A percentile compares a stretch with the other conserved stretches of the same genome.
Conservation (phyloP, 805 yeast species). For the Pichia deserticola region DNA sequence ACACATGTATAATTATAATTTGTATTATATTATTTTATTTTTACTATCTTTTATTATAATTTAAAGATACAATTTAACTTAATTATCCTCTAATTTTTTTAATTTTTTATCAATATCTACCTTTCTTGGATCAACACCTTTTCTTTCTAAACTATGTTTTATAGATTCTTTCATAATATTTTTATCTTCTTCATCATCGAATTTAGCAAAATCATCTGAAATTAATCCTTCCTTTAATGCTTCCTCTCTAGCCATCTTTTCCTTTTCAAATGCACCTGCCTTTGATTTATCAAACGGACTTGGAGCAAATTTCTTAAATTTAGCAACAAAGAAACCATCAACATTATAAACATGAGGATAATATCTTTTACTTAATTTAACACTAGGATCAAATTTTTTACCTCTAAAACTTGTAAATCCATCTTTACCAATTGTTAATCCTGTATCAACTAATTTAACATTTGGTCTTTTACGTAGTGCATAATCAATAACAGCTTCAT, state of each 20-base stretch:
- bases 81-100: constrained; percentile 7
- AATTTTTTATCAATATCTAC: constrained; percentile 24
- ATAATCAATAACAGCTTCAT: constrained; percentile 97
- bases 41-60: background rate
- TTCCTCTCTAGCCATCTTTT: constrained; percentile 71
- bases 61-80: too few species aligned
- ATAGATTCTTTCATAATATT: constrained; percentile 63
- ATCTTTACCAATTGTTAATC: constrained; percentile 87
- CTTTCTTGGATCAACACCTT: constrained; percentile 62
- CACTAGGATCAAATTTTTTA: constrained; percentile 71
- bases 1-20: too few species aligned
- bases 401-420: constrained; percentile 94
- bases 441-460: constrained; percentile 88
- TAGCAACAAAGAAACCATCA: constrained; percentile 97
- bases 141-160: constrained; percentile 56
- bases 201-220: constrained; percentile 77
- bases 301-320: constrained; percentile 83
- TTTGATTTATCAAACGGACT: constrained; percentile 78
- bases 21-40: too few species aligned
- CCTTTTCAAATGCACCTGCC: constrained; percentile 87
- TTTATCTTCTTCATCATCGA: constrained; percentile 70
- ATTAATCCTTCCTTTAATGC: constrained; percentile 72
- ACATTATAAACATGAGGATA: constrained; percentile 98
- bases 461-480: constrained; percentile 95
- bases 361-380: constrained; percentile 84